Conservation (phyloP, 495 filamentous ascomycete species). For the Tuber microsphaerosporum region DNA sequence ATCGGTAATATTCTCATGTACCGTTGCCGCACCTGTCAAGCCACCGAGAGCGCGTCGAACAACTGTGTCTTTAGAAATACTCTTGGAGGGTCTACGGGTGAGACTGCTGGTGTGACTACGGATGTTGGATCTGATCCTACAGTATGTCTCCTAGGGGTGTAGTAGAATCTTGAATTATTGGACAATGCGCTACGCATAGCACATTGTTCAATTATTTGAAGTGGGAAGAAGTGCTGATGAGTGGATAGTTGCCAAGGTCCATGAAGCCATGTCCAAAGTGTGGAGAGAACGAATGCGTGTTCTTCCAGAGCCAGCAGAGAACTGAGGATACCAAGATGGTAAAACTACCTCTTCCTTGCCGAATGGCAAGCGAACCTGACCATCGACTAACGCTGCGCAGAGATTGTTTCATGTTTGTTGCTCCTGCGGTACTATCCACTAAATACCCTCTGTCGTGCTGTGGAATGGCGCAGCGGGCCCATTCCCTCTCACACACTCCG, state of each 20-base stretch:
- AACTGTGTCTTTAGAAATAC: conserved; percentile 89
- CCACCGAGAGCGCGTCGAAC: conserved; percentile 72
- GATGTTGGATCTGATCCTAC: conserved; percentile 96
- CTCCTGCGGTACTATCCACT: conserved; percentile 79
- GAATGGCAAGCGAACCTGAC: neutral
- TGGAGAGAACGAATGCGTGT: conserved; percentile 78
- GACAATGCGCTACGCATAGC: no score
- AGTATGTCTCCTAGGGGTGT: conserved; percentile 59
- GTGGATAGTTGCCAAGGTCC: conserved; percentile 60
- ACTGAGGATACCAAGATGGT: conserved; percentile 98
- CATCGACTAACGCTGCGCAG: conserved; percentile 46
- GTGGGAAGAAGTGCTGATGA: conserved; percentile 13
- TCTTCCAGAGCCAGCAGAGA: conserved; percentile 96
- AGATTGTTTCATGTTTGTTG: conserved; percentile 98
- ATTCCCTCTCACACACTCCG: conserved; percentile 3
- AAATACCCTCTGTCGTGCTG: conserved; percentile 34
- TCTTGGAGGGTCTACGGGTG: conserved; percentile 77
- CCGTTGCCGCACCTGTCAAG: conserved; percentile 85
- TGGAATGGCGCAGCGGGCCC: conserved; percentile 12
- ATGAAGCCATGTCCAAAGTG: conserved; percentile 77
- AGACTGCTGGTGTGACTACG: conserved; percentile 93
- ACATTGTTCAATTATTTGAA: neutral
- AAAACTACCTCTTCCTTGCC: conserved; percentile 42
- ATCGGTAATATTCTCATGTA: conserved; percentile 59
- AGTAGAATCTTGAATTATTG: neutral